Conservation (phyloP, 139 green algal genomes). For the Dunaliella sp. region DNA sequence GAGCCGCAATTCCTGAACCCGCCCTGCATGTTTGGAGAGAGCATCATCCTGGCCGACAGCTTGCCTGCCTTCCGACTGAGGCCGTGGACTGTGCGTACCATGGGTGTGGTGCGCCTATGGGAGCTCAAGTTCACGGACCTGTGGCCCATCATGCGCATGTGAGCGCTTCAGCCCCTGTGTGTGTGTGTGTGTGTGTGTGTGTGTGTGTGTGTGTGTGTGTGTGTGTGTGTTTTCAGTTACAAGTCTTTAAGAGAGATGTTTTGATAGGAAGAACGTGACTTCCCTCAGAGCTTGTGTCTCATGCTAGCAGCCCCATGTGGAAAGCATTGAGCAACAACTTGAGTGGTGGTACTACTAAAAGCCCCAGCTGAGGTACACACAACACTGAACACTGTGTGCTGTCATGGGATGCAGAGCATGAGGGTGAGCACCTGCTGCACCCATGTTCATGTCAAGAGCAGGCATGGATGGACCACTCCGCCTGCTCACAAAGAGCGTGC, state of each 20-base stretch:
- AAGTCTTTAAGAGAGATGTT: neutral
- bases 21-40: conserved; percentile 15
- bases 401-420: too few species aligned
- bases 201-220: neutral
- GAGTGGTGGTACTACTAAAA: too few species aligned
- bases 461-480: too few species aligned
- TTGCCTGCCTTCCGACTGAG: conserved; percentile 12
- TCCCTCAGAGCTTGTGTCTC: too few species aligned
- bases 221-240: neutral
- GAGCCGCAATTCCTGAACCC: conserved; percentile 8
- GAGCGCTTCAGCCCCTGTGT: neutral
- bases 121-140: conserved; percentile 15
- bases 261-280: too few species aligned
- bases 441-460: too few species aligned
- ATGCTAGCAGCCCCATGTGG: too few species aligned
- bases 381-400: too few species aligned
- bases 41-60: conserved; percentile 10
- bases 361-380: too few species aligned
- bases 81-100: conserved; percentile 12
- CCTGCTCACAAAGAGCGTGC: too few species aligned
- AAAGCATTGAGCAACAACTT: too few species aligned
- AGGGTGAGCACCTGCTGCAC: too few species aligned
- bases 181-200: neutral
- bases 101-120: conserved; percentile 11
- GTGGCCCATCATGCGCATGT: conserved; percentile 24